Conservation (phyloP, 1,284 basidiomycete genomes). For the Porogramme epimiltina region DNA sequence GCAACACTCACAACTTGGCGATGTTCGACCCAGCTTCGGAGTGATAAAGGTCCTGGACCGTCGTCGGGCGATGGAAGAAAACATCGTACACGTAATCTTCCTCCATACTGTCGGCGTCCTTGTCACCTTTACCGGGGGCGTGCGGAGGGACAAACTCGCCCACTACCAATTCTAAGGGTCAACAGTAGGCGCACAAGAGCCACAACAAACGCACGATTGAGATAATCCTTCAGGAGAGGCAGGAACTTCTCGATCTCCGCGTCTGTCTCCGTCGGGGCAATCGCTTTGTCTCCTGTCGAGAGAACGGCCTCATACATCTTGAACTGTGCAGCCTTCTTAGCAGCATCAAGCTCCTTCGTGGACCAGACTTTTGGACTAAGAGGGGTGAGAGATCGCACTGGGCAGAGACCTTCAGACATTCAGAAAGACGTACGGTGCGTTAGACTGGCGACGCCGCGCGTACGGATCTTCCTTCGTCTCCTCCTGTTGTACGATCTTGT, state of each 20-base stretch:
- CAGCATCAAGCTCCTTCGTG: conserved; percentile 43
- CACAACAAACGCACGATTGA: conserved; percentile 50
- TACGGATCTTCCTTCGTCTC: conserved; percentile 8
- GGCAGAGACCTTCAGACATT: neutral
- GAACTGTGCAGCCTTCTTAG: conserved; percentile 34
- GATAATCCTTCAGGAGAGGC: conserved; percentile 70
- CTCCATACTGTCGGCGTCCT: conserved; percentile 16
- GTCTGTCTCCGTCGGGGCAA: conserved; percentile 38
- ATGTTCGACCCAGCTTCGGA: conserved; percentile 47
- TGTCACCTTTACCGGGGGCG: conserved; percentile 8
- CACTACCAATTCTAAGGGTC: conserved; percentile 24
- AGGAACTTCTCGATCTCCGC: conserved; percentile 74
- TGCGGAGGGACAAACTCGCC: conserved; percentile 20
- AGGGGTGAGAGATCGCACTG: neutral
- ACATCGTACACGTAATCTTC: conserved; percentile 80
- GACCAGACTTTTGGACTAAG: conserved; percentile 52
- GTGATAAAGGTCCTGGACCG: conserved; percentile 58
- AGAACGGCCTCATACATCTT: conserved; percentile 74
- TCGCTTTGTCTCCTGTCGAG: conserved; percentile 24
- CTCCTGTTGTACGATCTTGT: conserved; percentile 33
- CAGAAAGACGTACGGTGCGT: conserved; percentile 30
- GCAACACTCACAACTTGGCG: conserved; percentile 55
- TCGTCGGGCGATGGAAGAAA: conserved; percentile 67
- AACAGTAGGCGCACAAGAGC: neutral
- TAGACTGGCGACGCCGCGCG: conserved; percentile 13